A percentile compares a stretch with the other conserved stretches of the same genome.
Conservation (phyloP, 129 eudicot genomes). For the Artemisia annua region DNA sequence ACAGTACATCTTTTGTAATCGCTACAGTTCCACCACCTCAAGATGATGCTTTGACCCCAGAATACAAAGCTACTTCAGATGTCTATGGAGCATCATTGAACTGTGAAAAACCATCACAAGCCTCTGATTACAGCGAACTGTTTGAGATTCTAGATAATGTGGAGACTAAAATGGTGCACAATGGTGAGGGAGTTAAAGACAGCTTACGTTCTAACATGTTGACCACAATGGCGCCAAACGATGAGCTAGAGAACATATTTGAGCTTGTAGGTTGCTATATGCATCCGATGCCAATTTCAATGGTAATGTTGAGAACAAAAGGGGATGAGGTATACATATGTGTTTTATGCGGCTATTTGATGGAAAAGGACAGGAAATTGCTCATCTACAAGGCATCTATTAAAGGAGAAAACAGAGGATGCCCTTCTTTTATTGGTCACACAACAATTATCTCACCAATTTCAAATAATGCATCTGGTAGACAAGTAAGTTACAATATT, state of each 20-base stretch:
- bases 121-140: background rate
- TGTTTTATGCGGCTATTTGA: constrained; percentile 59
- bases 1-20: background rate
- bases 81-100: constrained; percentile 1
- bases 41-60: background rate
- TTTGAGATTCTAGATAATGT: constrained; percentile 2
- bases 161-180: constrained; percentile 22
- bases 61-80: background rate
- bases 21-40: constrained; percentile 5
- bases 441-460: constrained; percentile 46
- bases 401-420: constrained; percentile 49
- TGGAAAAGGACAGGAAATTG: constrained; percentile 51
- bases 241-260: constrained; percentile 28
- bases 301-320: constrained; percentile 58
- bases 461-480: constrained; percentile 47
- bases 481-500: constrained; percentile 57
- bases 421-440: constrained; percentile 79
- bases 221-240: constrained; percentile 16
- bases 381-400: constrained; percentile 55
- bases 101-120: background rate
- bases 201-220: too few relatives aligned
- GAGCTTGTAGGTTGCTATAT: constrained; percentile 64
- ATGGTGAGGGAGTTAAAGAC: constrained; percentile 21
- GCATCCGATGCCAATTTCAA: constrained; percentile 71
- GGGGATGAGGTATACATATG: constrained; percentile 58